Base-by-base conservation (phyloP, 148 eudicot genomes). In the Persicaria tinctoria region DNA sequence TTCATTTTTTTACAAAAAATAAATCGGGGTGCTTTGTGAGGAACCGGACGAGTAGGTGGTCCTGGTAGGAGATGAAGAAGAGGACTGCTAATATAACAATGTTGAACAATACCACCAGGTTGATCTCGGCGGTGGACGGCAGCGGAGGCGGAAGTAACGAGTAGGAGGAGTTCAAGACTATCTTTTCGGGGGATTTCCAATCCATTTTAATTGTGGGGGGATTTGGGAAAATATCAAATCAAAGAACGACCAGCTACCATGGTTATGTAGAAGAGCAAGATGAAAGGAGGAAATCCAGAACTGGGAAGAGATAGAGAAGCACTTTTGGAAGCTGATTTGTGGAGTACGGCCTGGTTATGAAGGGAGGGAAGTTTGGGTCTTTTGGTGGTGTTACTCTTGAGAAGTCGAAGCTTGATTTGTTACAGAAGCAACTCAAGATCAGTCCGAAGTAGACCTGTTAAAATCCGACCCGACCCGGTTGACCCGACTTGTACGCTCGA, bases 311-410 rank as follows among this genome's bases (percentile, higher is more conserved):
- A 54, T 6, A 16, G 5, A 54, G n/a, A 23, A 23, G 27, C 17
- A 54, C 4, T 16, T 54, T 54, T 5, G 27, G 62, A 56, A 17
- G 62, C 27, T 9, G 3, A 11, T 51, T 3, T 51, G 55, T n/a
- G 12, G 12, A 54, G 56, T 55, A 27, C 45, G 84, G 81, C 6
- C 84, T 89, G 16, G 74, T 78, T 44, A 88, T 88, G 94, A 87
- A 88, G 84, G 87, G 83, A 0, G 70, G 47, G 3, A 72, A 86
- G 78, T 92, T 63, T 48, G 91, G 94, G 6, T 77, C 92, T 46
- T 56, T 84, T 75, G 87, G 89, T 23, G 82, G 86, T 27, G 93
- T 85, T 44, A 90, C 91, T 48, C 84, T 92, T 82, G 97, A 92
- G 79, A 92, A 90, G 72, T 79, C 94, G 45, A 92, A 90, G 81